phyloP scores from a whole-genome alignment of 2,329 filamentous ascomycete genomes.

The Trichophyton benhamiae region DNA sequence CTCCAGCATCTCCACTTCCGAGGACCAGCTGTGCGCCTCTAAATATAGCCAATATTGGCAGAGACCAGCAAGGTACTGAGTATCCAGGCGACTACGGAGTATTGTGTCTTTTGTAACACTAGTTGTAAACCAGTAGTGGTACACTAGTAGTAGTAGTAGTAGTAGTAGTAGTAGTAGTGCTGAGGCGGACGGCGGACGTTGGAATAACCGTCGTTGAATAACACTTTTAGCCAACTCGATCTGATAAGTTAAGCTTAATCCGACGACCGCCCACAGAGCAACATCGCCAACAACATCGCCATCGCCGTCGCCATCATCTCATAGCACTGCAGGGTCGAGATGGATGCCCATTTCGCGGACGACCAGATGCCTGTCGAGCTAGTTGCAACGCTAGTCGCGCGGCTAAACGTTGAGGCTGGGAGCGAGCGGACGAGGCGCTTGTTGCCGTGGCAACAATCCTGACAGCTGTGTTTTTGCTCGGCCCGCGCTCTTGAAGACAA shows the following conservation, averaged over 20 bases:
- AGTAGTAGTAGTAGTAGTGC: neutral
- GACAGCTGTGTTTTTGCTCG: neutral
- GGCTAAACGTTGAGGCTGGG: constrained; percentile 3
- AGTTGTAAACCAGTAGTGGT: neutral
- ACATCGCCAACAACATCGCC: too few relatives aligned
- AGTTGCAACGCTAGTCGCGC: neutral
- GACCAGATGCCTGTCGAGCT: neutral
- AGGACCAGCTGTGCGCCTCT: neutral
- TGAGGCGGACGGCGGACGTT: neutral
- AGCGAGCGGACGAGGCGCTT: neutral
- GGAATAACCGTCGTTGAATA: neutral
- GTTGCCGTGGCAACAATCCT: constrained; percentile 2
- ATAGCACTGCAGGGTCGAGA: neutral
- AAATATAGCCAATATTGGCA: neutral
- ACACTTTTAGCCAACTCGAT: neutral
- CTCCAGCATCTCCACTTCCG: neutral
- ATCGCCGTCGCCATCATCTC: neutral
- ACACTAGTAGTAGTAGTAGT: neutral
- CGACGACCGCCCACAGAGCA: neutral
- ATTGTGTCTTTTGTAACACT: too few relatives aligned
- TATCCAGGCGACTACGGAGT: too few relatives aligned
- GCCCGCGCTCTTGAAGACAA: neutral
- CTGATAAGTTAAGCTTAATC: neutral
- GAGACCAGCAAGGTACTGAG: too few relatives aligned
- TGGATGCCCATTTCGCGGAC: neutral